Base-by-base conservation (phyloP, 2,329 filamentous ascomycete genomes). In the Penicillium sp. region DNA sequence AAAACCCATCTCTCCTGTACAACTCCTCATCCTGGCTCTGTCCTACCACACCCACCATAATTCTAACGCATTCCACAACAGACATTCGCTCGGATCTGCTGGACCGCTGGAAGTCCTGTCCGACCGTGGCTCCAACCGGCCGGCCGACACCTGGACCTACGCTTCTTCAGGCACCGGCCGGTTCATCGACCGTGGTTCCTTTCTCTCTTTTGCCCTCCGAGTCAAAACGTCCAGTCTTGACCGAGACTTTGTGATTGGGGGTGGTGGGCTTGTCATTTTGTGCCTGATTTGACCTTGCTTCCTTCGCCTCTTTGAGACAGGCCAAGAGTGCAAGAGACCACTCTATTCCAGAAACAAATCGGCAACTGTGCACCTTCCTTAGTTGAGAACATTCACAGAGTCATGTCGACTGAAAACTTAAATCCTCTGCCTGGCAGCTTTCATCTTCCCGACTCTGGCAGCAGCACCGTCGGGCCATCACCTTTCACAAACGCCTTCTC, bases 21-120 rank as follows among this genome's bases (percentile, higher is more conserved):
- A 18, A 18, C 35, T 33, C 18, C 35, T 44, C 35, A 52, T 46
- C 44, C 42, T 42, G 42, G 27, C 24, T 44, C 43, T 52, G 47
- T 53, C 40, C 46, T 47, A 50, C 47, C 32, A 33, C 27, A 10
- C 39, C 15, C 27, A 24, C 42, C 20, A 10, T 29, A 18, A 4
- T 29, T 12, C 27, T 9, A 29, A 29, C 27, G 18, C 31, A 15
- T 49, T 5, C 46, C 51, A 32, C 13, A 18, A 41, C 42, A 38
- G 35, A 40, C 15, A 61, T 60, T 60, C 50, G 58, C 44, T 42
- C 59, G 59, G 59, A 60, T 58, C 58, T 61, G 44, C 54, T 61
- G 58, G 59, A 57, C 59, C 56, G 58, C 50, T 50, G 58, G 57
- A 59, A 60, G 38, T 59, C 42, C 52, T 61, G 59, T 61, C 59